Percentiles rank a stretch among this genome's conserved stretches.
Conservation (phyloP, 2,329 filamentous ascomycete genomes). For the Monosporascus sp. region DNA sequence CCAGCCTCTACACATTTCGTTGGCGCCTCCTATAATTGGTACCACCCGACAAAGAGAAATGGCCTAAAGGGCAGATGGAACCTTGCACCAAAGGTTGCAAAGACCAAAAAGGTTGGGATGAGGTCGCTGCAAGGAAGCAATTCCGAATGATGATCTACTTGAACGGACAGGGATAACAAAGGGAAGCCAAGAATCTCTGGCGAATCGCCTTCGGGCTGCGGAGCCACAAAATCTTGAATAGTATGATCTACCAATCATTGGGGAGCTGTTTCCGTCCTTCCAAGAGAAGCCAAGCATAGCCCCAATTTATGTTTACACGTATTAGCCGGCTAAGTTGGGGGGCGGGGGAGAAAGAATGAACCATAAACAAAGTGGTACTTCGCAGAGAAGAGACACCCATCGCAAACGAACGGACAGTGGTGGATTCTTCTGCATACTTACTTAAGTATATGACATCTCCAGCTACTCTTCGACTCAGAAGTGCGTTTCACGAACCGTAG, state of each 20-base stretch:
- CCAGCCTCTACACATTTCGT: not conserved
- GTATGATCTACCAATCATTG: not conserved
- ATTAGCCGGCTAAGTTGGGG: not conserved
- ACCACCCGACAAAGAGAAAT: not conserved
- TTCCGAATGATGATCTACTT: not conserved
- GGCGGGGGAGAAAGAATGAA: not conserved
- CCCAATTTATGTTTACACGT: conserved; percentile 9
- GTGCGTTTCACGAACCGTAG: no score
- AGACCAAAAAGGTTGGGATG: not conserved
- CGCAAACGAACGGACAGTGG: no score
- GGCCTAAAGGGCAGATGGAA: not conserved
- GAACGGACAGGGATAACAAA: not conserved
- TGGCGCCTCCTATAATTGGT: not conserved
- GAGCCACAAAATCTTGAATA: not conserved
- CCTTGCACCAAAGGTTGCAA: not conserved
- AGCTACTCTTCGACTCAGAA: no score
- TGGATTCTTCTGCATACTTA: no score
- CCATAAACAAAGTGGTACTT: not conserved
- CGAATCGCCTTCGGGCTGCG: not conserved
- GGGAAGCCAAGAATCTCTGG: not conserved
- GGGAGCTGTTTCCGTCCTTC: not conserved
- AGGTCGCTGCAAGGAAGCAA: not conserved
- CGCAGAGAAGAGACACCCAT: no score
- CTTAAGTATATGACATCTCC: no score
- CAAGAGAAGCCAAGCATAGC: not conserved